Conservation (phyloP, 169 alveolate genomes). For the Sarcocystis neurona region DNA sequence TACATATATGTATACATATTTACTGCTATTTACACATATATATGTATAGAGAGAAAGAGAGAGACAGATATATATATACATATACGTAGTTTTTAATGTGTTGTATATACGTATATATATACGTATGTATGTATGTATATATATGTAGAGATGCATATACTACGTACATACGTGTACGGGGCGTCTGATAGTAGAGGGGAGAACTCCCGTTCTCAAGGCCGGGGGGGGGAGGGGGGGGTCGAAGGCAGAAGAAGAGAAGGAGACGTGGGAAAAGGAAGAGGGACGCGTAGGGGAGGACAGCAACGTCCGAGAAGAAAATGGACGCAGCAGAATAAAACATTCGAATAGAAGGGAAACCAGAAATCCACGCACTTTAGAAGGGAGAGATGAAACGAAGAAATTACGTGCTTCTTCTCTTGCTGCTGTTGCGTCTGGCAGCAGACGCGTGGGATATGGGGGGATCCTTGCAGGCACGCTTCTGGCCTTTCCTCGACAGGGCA, state of each 20-base stretch:
- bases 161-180: no score
- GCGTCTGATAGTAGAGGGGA: no score
- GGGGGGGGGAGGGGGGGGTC: not conserved
- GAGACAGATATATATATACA: not conserved
- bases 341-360: not conserved
- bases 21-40: no score
- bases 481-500: no score
- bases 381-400: not conserved
- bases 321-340: not conserved
- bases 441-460: not conserved
- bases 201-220: no score
- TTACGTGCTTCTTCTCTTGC: not conserved
- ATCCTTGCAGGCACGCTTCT: no score
- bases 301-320: not conserved
- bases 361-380: not conserved
- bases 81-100: not conserved
- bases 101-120: not conserved
- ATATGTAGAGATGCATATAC: no score
- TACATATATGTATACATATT: no score
- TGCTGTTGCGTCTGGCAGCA: not conserved
- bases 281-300: not conserved
- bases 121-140: no score
- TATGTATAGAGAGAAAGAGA: no score
- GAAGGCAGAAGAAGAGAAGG: not conserved
- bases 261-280: not conserved